A percentile compares a stretch with the other conserved stretches of the same genome.
Evolutionary conservation across 345 rosid genomes (phyloP).

Genomic region (Isatis tinctoria): DNA sequence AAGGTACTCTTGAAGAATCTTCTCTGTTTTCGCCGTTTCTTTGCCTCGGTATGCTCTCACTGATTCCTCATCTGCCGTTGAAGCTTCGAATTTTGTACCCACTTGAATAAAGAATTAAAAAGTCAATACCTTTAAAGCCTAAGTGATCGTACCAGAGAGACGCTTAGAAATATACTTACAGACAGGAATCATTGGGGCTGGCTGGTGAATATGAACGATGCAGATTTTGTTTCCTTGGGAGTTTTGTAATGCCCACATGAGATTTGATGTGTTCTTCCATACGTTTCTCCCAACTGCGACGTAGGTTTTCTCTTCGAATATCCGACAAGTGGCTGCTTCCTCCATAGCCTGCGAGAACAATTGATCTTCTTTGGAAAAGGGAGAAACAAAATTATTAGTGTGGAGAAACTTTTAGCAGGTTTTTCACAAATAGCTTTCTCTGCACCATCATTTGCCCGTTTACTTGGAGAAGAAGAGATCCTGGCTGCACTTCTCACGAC

Average conservation of each 20-base stretch:
- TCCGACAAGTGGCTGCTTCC: conserved; percentile 25
- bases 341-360: conserved; percentile 19
- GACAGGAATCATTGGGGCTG: conserved; percentile 52
- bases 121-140: background rate
- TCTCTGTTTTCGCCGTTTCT: conserved; percentile 45
- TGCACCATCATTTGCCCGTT: background rate
- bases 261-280: conserved; percentile 40
- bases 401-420: background rate
- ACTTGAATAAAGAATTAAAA: conserved; percentile 31
- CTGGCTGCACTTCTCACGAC: conserved; percentile 13
- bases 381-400: background rate
- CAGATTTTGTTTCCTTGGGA: conserved; percentile 59
- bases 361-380: background rate
- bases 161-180: conserved; percentile 38
- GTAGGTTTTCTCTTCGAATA: conserved; percentile 53
- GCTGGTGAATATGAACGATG: conserved; percentile 64
- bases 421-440: background rate
- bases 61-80: conserved; percentile 41
- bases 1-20: conserved; percentile 48
- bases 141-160: background rate
- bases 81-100: conserved; percentile 64
- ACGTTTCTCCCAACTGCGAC: conserved; percentile 56
- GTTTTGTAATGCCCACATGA: conserved; percentile 56
- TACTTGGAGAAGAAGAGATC: conserved; percentile 5
- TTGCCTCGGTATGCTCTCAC: conserved; percentile 53